Conservation (phyloP, 805 yeast species). For the Saturnispora quitensis region DNA sequence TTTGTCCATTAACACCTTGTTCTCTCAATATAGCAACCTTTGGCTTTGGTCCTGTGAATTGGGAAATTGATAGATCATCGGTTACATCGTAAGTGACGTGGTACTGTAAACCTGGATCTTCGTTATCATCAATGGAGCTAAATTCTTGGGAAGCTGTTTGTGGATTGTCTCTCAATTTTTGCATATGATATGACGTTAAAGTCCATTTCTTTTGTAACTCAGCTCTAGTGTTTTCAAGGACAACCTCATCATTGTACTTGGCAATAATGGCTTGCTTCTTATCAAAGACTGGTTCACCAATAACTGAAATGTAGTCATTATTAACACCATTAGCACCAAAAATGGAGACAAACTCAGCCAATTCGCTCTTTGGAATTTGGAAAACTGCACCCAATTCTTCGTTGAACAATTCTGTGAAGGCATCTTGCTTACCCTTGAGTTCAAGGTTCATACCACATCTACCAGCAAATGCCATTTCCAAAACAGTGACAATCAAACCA, state of each 20-base stretch:
- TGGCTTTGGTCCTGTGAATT: slow-evolving; percentile 41
- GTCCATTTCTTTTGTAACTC: slow-evolving; percentile 78
- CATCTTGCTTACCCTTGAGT: slow-evolving; percentile 27
- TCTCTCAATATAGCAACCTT: slow-evolving; percentile 94
- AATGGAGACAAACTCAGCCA: slow-evolving; percentile 43
- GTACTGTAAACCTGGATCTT: slow-evolving; percentile 84
- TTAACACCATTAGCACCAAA: slow-evolving; percentile 54
- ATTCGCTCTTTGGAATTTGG: slow-evolving; percentile 59
- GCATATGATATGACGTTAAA: slow-evolving; percentile 81
- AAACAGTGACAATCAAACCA: slow-evolving; percentile 75
- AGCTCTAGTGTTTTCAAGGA: slow-evolving; percentile 52
- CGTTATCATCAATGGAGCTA: slow-evolving; percentile 61
- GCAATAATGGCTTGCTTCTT: slow-evolving; percentile 39
- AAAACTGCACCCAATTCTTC: slow-evolving; percentile 96
- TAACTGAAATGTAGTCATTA: slow-evolving; percentile 40
- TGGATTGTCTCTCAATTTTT: slow-evolving; percentile 91
- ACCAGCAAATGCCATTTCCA: slow-evolving; percentile 97
- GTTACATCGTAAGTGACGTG: slow-evolving; percentile 61
- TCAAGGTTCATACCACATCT: slow-evolving; percentile 70
- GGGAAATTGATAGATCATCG: slow-evolving; percentile 36
- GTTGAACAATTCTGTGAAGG: slow-evolving; percentile 59
- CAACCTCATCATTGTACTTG: slow-evolving; percentile 34
- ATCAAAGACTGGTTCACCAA: slow-evolving; percentile 61
- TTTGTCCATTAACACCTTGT: slow-evolving; percentile 97
- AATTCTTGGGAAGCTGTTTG: slow-evolving; percentile 81